These are phyloP conservation scores for Botrytis sinoallii DNA, from an alignment of 2,329 filamentous ascomycete genomes.

Conservation along the genomic window DNA sequence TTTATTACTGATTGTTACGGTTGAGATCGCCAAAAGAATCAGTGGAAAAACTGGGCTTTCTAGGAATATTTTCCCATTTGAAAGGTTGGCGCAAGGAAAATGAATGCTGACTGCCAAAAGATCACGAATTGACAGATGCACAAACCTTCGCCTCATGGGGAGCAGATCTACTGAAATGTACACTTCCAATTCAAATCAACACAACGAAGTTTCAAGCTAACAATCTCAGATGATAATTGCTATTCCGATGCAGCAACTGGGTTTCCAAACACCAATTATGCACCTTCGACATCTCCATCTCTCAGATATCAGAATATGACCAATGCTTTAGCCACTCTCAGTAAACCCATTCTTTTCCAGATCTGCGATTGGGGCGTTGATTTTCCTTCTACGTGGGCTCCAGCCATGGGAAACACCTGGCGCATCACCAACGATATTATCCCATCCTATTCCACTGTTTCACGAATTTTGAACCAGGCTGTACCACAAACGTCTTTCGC, in stretches of 20 bases:
- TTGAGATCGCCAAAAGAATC: not conserved
- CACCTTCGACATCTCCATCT: slow-evolving; percentile 37
- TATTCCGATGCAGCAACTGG: slow-evolving; percentile 38
- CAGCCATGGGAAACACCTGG: slow-evolving; percentile 41
- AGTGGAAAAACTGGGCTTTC: not conserved
- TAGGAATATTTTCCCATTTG: not conserved
- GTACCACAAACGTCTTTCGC: slow-evolving; percentile 41
- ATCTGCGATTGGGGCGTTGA: slow-evolving; percentile 45
- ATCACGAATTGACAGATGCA: slow-evolving; percentile 31
- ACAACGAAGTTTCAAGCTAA: slow-evolving; percentile 21
- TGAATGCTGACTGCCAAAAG: slow-evolving; percentile 17
- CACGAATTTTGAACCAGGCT: slow-evolving; percentile 43
- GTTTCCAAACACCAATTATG: slow-evolving; percentile 39
- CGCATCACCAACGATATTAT: slow-evolving; percentile 44
- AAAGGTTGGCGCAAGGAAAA: no score
- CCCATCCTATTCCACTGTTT: slow-evolving; percentile 40
- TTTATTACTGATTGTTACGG: slow-evolving; percentile 4
- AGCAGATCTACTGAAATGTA: slow-evolving; percentile 46
- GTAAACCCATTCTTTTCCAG: slow-evolving; percentile 39
- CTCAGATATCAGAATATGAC: slow-evolving; percentile 40
- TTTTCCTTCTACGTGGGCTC: slow-evolving; percentile 42
- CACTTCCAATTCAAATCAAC: not conserved
- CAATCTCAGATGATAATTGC: slow-evolving; percentile 38
- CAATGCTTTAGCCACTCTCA: slow-evolving; percentile 32
- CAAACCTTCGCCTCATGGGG: slow-evolving; percentile 34